Evolutionary conservation across 805 yeast species (phyloP), one percentile per base, ranked within the genome.

Genomic region (Metschnikowia hibisci): DNA sequence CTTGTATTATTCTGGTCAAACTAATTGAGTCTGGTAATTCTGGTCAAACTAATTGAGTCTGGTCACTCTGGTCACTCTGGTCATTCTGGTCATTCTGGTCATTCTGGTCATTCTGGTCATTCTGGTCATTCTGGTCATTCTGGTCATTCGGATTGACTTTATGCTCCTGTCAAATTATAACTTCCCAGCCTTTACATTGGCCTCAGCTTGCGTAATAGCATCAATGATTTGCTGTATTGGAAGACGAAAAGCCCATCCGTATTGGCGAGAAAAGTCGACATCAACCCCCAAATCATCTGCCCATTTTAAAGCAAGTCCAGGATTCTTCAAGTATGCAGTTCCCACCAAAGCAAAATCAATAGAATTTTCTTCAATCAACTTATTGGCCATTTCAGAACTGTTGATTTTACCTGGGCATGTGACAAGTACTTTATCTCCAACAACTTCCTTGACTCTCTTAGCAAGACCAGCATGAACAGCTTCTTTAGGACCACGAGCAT

Each of bases 291-390:
- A 61, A 29, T 75, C 68, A 32, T 73, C 72, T 2, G 84, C 85
- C 67, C 76, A 74, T 4, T 57, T 52, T 60, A 72, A 69, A 6
- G 66, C 77, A 31, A 76, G 63, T 12, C 72, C 75, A 3, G 83
- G 81, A 48, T 74, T 66, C 46, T 62, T 67, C 46, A 80, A 57
- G 50, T 75, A 76, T 2, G 57, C 64, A n/a, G 66, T 53, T 0
- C 80, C 86, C 33, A 69, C 66, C 11, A 77, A 52, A 6, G 72
- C 68, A 20, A 77, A 44, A 56, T 81, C 86, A 39, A 73, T 66
- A 12, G 48, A 48, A 2, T 73, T 74, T 12, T 67, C 55, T 42
- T 72, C 73, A 0, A 79, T 10, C 11, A 70, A 60, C 9, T 63
- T 54, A 30, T 42, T 38, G 16, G 36, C 42, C 31, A 32, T 18